phyloP scores from a whole-genome alignment of 192 early-diverging fungal genomes.

The Linnemannia zychae region DNA sequence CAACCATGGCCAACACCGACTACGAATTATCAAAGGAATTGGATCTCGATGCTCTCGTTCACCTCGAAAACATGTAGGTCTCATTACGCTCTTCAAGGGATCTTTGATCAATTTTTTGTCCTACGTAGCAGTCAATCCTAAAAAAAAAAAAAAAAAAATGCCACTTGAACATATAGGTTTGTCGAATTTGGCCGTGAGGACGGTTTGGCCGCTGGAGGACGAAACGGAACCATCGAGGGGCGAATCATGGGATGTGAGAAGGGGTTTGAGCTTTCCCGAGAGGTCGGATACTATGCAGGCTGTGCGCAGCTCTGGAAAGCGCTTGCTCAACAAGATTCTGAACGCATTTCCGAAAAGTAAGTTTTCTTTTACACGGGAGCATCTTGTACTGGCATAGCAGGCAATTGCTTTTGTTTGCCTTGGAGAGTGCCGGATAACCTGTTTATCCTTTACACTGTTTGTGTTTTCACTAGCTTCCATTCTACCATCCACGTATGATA shows the following conservation, averaged over 20 bases:
- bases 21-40: constrained; percentile 53
- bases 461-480: not conserved
- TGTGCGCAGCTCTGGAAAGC: constrained; percentile 63
- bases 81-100: not conserved
- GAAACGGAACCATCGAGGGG: constrained; percentile 66
- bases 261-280: constrained; percentile 66
- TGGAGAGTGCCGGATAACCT: not conserved
- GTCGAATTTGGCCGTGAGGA: constrained; percentile 69
- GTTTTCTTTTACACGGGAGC: not conserved
- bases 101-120: not conserved
- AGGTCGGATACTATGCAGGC: constrained; percentile 69
- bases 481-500: not conserved
- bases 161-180: constrained; percentile 58
- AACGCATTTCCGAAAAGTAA: constrained; percentile 62
- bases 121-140: not conserved
- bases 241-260: constrained; percentile 69
- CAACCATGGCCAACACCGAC: constrained; percentile 15
- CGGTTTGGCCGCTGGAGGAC: constrained; percentile 63
- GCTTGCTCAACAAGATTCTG: constrained; percentile 38
- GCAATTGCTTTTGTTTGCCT: not conserved
- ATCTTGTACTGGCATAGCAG: not conserved
- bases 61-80: constrained; percentile 64
- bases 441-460: not conserved
- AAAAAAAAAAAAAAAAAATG: not conserved
- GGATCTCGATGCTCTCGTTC: constrained; percentile 61